Evolutionary conservation across 2,329 filamentous ascomycete genomes (phyloP), one percentile per base, ranked within the genome.

Genomic region (Alternaria gansuensis): DNA sequence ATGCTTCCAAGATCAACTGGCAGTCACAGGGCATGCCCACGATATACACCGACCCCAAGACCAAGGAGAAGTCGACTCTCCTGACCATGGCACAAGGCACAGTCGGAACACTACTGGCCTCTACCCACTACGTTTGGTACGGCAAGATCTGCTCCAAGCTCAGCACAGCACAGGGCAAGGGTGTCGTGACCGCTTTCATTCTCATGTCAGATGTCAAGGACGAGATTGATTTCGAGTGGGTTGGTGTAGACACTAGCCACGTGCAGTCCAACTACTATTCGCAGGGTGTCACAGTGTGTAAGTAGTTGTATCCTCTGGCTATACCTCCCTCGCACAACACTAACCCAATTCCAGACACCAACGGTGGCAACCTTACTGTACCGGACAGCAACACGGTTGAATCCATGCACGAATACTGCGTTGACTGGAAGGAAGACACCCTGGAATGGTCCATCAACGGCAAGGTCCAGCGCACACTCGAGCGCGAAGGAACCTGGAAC

Each of bases 101-200:
- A 33, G 90, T 92, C 39, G 95, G 95, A 54, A 97, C 95, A 9
- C 87, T 99, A 44, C 81, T 99, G 54, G 90, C 93, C 24, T 88
- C 86, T 64, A 94, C 92, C 57, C 84, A 87, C 66, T 98, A 97
- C 80, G 89, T 99, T 80, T 98, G 95, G 95, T 99, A 98, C 78
- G 95, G 95, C 74, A 97, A 91, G 78, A 89, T 97, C 71, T 90
- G 90, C 77, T 92, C 92, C 54, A 90, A 82, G 56, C 83, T 98
- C 78, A 95, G 92, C 83, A 94, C 93, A 0, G 90, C 89, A 65
- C 88, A 91, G 72, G 93, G 93, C 57, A 81, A 83, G 44, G 95
- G 95, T 83, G 95, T 99, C 23, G 90, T 99, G n/a, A 96, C 93
- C 2, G 94, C 93, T 29, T 99, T 99, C 76, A 99, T 99, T 77